Evolutionary conservation across 768 basidiomycete species (phyloP), one percentile per base, ranked within the genome.

Genomic region (Mycena crocata): DNA sequence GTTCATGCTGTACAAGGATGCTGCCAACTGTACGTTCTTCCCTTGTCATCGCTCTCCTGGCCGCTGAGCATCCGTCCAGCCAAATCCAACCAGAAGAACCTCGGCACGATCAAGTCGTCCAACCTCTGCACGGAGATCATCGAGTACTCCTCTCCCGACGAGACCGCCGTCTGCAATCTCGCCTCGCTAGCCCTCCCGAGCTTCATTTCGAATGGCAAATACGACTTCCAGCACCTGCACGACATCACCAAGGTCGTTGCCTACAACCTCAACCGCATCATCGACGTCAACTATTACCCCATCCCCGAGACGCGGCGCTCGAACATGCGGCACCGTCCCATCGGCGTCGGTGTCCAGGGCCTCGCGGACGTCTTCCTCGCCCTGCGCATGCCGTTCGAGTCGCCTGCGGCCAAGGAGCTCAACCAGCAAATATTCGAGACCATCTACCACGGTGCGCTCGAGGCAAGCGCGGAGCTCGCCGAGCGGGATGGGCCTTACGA

Each of bases 1-100:
- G 0, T 99, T 98, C 85, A 99, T 99, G 95, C 84, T 94, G 31
- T 99, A 99, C 87, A 99, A 99, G 83, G 98, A 99, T 75, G 87
- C 95, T 42, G 92, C 93, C 62, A 99, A 99, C 78, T 81, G 95
- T 96, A 72, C 61, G 92, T 81, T 1, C 12, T 19, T 30, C 5
- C 39, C 5, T 30, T 42, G 39, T 17, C 14, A 17, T 48, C 3
- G 8, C 17, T 13, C 28, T 31, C n/a, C n/a, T n/a, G n/a, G 24
- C 8, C 19, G 14, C 44, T 70, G 1, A 68, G 48, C n/a, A 5
- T 54, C 17, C 19, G 13, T 48, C 19, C 74, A 91, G 89, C 83
- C 68, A 94, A 94, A 76, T 93, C 92, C 5, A 94, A 94, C 82
- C 93, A 94, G 79, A 86, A 90, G 77, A 93, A 94, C 81, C 82